Base-by-base conservation (phyloP, 176 grass and related monocot species). In the Olyra latifolia region DNA sequence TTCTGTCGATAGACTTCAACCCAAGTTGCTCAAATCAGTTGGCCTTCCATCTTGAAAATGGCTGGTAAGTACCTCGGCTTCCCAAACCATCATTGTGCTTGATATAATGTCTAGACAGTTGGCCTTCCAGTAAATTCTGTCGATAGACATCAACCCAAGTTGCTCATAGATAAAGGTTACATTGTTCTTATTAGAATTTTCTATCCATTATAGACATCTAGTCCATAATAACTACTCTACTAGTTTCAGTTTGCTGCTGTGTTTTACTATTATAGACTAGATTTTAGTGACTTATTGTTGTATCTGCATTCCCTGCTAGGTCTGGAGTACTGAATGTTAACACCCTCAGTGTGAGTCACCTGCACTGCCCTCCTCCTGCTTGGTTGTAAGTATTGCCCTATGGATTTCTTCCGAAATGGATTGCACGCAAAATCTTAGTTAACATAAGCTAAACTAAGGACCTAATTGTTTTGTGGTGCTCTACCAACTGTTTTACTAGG, bases 281-380 rank as follows among this genome's bases (percentile, higher is more conserved):
- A 75, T 76, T 27, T 86, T n/a, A 81, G 16, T 79, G 66, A 64
- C 44, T 82, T 82, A 72, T 58, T 85, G 20, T 62, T 45, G 15
- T 74, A 75, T 55, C 35, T 74, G 20, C 76, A 83, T 83, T 44
- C 46, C n/a, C 60, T 61, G 23, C 75, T 61, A 98, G 95, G 95
- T 98, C 95, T 67, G 95, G 95, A 69, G 88, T 92, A 60, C 68
- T 98, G 63, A 94, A 98, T 75, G 32, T 91, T 58, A 89, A 88
- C 58, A 90, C 70, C 43, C 74, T 94, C 29, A 87, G 22, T 59
- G 90, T 98, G 70, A 94, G 85, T 80, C 95, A 98, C 53, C 69
- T 98, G 59, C 95, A 98, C 56, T 98, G 95, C 75, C 92, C 94
- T 75, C 94, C 95, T 70, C 95, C 95, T 78, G 65, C 84, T 94